phyloP scores from a whole-genome alignment of 2,329 filamentous ascomycete genomes.

The Talaromyces sp. region DNA sequence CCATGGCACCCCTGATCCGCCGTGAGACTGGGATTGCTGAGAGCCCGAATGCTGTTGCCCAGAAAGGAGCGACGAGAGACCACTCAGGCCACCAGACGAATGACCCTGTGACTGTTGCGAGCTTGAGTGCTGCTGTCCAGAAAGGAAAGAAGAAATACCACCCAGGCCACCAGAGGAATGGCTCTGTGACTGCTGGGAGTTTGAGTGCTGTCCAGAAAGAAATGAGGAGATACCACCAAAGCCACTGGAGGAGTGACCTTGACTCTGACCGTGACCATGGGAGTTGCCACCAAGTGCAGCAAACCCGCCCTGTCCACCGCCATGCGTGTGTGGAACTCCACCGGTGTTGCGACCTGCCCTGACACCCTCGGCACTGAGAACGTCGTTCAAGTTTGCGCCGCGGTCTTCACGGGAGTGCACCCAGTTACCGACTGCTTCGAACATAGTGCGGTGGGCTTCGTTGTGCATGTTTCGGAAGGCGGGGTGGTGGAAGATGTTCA shows the following conservation, averaged over 20 bases:
- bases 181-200: slow-evolving; percentile 16
- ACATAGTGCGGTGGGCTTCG: slow-evolving; percentile 88
- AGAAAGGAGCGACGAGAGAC: too few relatives aligned
- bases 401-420: slow-evolving; percentile 69
- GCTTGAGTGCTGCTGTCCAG: slow-evolving; percentile 7
- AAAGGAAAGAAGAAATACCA: too few relatives aligned
- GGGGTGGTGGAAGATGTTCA: slow-evolving; percentile 88
- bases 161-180: slow-evolving; percentile 8
- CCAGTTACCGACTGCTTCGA: slow-evolving; percentile 81
- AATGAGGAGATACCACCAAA: slow-evolving; percentile 22
- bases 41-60: slow-evolving; percentile 8
- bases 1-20: slow-evolving; percentile 24
- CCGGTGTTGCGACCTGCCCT: slow-evolving; percentile 71
- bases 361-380: slow-evolving; percentile 84
- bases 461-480: slow-evolving; percentile 73
- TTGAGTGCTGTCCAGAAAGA: slow-evolving; percentile 11
- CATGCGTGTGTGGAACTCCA: slow-evolving; percentile 37
- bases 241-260: slow-evolving; percentile 17
- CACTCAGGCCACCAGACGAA: slow-evolving; percentile 8
- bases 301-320: slow-evolving; percentile 28
- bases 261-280: slow-evolving; percentile 22
- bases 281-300: slow-evolving; percentile 27
- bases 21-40: slow-evolving; percentile 12
- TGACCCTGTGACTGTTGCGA: slow-evolving; percentile 17
- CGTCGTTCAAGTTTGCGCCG: slow-evolving; percentile 66